phyloP scores from a whole-genome alignment of 2,329 filamentous ascomycete species.

The Arachnomyces sp. region DNA sequence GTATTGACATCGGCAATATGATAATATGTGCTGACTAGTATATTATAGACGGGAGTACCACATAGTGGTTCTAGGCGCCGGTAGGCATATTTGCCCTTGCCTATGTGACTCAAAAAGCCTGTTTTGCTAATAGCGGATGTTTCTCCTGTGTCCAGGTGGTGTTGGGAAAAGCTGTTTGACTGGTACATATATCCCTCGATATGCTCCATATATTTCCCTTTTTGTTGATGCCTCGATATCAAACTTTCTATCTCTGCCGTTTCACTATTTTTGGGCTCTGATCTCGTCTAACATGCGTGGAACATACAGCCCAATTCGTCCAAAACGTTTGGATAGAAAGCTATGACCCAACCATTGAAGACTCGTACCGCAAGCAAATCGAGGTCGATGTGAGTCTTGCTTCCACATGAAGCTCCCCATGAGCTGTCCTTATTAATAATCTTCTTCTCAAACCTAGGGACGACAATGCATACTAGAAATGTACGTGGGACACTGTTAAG shows the following conservation, averaged over 20 bases:
- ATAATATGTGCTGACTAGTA: background rate
- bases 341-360: conserved; percentile 82
- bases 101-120: conserved; percentile 7
- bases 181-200: conserved; percentile 48
- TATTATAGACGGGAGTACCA: conserved; percentile 63
- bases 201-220: conserved; percentile 11
- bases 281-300: conserved; percentile 10
- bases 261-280: conserved; percentile 6
- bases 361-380: conserved; percentile 80
- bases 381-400: conserved; percentile 70
- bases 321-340: conserved; percentile 92
- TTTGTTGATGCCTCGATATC: conserved; percentile 4
- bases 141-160: conserved; percentile 52
- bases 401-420: conserved; percentile 4
- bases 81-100: conserved; percentile 34
- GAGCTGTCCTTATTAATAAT: conserved; percentile 1
- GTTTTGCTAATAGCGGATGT: conserved; percentile 18
- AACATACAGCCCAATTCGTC: conserved; percentile 70
- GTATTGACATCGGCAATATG: background rate
- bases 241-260: conserved; percentile 16
- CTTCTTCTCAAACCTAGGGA: conserved; percentile 48
- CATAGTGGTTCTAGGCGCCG: conserved; percentile 74
- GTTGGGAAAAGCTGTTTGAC: conserved; percentile 90
- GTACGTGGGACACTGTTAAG: conserved; percentile 43
- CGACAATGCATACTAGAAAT: conserved; percentile 87